Conservation (phyloP, 495 filamentous ascomycete species). For the Hypomontagnella monticulosa region DNA sequence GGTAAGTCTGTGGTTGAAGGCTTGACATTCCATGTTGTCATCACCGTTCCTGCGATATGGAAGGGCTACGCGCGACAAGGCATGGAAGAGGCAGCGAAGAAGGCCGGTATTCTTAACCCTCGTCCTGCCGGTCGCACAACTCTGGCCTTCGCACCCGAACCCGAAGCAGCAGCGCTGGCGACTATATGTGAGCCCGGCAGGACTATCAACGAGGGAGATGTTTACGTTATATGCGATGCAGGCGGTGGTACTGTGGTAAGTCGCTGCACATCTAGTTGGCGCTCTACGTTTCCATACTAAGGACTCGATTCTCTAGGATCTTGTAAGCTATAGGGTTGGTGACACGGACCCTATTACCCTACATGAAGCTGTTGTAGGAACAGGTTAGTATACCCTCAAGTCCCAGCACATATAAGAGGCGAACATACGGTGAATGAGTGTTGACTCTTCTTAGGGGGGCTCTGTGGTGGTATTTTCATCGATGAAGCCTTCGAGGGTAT, state of each 20-base stretch:
- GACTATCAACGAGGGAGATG: constrained; percentile 20
- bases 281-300: too few relatives aligned
- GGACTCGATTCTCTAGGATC: constrained; percentile 29
- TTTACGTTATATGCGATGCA: constrained; percentile 42
- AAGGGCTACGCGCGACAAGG: constrained; percentile 35
- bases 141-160: constrained; percentile 39
- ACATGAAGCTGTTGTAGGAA: constrained; percentile 35
- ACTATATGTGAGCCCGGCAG: constrained; percentile 31
- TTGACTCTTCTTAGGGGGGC: constrained; percentile 8
- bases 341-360: constrained; percentile 15
- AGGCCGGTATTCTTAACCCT: constrained; percentile 27
- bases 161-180: constrained; percentile 39
- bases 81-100: constrained; percentile 36
- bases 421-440: not conserved
- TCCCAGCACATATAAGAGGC: too few relatives aligned
- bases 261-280: not conserved
- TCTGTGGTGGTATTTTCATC: constrained; percentile 40
- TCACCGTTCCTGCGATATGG: constrained; percentile 48
- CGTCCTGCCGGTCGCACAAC: constrained; percentile 38
- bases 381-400: constrained; percentile 22
- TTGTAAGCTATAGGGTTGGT: constrained; percentile 37
- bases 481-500: constrained; percentile 39
- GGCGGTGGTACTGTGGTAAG: constrained; percentile 45
- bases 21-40: constrained; percentile 37
- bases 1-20: constrained; percentile 23